Evolutionary conservation across 768 basidiomycete genomes (phyloP).

Genomic region (Mycena leptocephala): DNA sequence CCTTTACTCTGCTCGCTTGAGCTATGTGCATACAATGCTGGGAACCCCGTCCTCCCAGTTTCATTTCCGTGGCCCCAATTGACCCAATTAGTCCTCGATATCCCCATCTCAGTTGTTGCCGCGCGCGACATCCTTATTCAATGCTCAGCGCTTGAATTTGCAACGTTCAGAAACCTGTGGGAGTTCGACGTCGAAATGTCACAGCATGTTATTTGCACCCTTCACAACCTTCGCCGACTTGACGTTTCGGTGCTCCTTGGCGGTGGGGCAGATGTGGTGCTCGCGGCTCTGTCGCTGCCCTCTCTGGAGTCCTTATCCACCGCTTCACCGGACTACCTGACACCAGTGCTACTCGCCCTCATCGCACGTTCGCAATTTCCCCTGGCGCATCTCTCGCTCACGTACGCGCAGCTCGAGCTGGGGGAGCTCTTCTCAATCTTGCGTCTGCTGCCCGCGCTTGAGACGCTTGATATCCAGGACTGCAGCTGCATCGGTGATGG

Average conservation of each 20-base stretch:
- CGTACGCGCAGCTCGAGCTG: not conserved
- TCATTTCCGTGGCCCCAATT: not conserved
- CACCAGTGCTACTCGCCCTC: not conserved
- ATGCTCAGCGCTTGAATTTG: not conserved
- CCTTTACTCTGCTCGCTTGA: not conserved
- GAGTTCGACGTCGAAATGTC: not conserved
- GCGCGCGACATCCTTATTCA: not conserved
- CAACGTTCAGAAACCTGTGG: not conserved
- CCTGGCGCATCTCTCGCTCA: not conserved
- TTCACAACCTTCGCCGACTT: not conserved
- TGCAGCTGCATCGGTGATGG: not conserved
- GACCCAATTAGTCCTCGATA: not conserved
- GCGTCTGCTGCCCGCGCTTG: not conserved
- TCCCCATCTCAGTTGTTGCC: not conserved
- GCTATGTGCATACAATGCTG: not conserved
- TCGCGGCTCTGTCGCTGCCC: not conserved
- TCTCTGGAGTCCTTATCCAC: not conserved
- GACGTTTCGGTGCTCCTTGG: not conserved
- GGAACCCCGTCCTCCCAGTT: not conserved
- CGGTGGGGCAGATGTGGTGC: not conserved
- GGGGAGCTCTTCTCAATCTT: not conserved
- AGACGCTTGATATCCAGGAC: not conserved
- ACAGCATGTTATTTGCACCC: not conserved
- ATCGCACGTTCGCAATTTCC: not conserved
- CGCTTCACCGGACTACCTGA: not conserved